Base-by-base conservation (phyloP, 345 rosid genomes). In the Raphanus sativus region DNA sequence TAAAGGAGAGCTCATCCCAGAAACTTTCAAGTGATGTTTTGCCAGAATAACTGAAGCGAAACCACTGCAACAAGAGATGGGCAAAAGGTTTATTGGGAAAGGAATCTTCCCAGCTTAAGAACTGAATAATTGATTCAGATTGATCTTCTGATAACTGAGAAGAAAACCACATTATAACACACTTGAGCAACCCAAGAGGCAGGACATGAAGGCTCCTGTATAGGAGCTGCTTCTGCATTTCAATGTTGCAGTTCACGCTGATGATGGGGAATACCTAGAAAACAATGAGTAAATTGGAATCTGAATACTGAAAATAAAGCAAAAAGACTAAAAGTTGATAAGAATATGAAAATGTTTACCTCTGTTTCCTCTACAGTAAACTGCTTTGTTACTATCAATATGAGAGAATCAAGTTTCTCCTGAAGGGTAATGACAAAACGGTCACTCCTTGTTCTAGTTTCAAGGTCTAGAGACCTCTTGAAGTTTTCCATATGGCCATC, bases 101-200 rank as follows among this genome's bases (percentile, higher is more conserved):
- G 40, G 48, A 62, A 54, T 74, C 83, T 78, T 74, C 83, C 52
- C 55, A 77, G 38, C 68, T 84, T 71, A 84, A 77, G 79, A 71
- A 67, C 12, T 64, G 79, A 74, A 92, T 84, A 81, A 90, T 79
- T 45, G 76, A 73, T 45, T 75, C 77, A 56, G 84, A 84, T 70
- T 86, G 88, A 74, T 74, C 81, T 74, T 82, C 88, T 29, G 89
- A 77, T 69, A 92, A 86, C 82, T 81, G 82, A 62, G 89, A 42
- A 65, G 89, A 87, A 81, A 90, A 89, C 96, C 94, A 92, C 80
- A 85, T 86, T 42, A 87, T 77, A 62, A 77, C 84, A 79, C 90
- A 89, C 80, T 86, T 84, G 5, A 92, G 84, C 78, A 90, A 77
- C 45, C 94, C 97, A 3, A 92, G 85, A 48, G 98, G 98, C 83